Evolutionary conservation across 495 filamentous ascomycete species (phyloP), one percentile per base, ranked within the genome.

Genomic region (Aspergillus carlsbadensis): DNA sequence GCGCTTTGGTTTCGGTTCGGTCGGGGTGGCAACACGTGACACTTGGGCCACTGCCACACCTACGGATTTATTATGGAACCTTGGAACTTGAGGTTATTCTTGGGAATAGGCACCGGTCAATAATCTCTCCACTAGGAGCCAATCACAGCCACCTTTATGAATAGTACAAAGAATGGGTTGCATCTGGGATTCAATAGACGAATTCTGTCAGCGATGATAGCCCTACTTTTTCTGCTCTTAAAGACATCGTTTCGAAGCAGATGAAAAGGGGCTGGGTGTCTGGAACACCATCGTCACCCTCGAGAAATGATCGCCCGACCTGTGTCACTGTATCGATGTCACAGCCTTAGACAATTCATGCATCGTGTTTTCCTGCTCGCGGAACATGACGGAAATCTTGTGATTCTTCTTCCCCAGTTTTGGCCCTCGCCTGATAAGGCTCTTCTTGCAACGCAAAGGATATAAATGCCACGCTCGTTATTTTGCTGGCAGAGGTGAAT

Each of bases 11-110:
- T 62, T 65, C 67, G 67, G 64, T 56, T 64, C 62, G 42, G 67
- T 62, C 65, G 51, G 64, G 60, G 59, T 51, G 55, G 51, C 57
- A 22, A 52, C 66, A 70, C 67, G 67, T 70, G 67, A 62, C 51
- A 40, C 36, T 53, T 40, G 56, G 58, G 47, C 51, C 33, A 56
- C 47, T 36, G 46, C 46, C 46, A 37, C 34, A 39, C 33, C 41
- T 22, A 43, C 6, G 26, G 26, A 29, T 29, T 29, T 29, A 29
- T 29, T 29, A 29, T 29, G 26, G 26, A 43, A 43, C 20, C 4
- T 34, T n/a, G 7, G 39, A 43, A 43, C 20, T 10, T 34, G 33
- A 39, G 26, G 33, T 56, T 56, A 49, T 56, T 56, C 53, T 49
- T 47, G 45, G 53, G 53, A 47, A 48, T 49, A 56, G 53, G 53